Base-by-base conservation (phyloP, 2,329 filamentous ascomycete genomes). In the Ampelomyces quisqualis region DNA sequence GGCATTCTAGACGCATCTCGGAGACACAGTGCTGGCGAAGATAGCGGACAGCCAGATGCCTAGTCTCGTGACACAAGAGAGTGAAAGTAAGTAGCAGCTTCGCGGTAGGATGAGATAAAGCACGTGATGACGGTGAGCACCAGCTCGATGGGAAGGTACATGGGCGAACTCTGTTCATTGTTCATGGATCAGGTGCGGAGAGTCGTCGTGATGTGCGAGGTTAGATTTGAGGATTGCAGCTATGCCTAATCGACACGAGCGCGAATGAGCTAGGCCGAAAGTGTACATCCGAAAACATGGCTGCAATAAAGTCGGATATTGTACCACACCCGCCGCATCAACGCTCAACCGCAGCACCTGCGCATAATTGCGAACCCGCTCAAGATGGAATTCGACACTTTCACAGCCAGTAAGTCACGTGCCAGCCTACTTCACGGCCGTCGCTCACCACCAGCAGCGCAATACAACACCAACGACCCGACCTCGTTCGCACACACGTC, bases 401-500 rank as follows among this genome's bases (percentile, higher is more conserved):
- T 59, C 34, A 17, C 54, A 15, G 54, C 55, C 14, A 28, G 49
- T 47, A 22, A 34, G 49, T 43, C 26, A 34, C 14, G 23, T 5
- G 18, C 1, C 5, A 8, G 3, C 27, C 18, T 18, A 21, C 23
- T 33, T n/a, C 28, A 2, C 5, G 26, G 11, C 10, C 2, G 4
- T n/a, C 20, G 13, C 28, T 38, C 8, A 30, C 22, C 5, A 7
- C 11, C 7, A 19, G 40, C 58, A 94, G 88, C 85, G 32, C 82
- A 81, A 47, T 94, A 85, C 67, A 78, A 77, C 56, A 97, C 90
- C 24, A 82, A 79, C 58, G 90, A 97, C 73, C 81, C 80, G 60
- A 86, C 78, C 28, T 96, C 90, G 33, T 97, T 97, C 66, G 93
- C 87, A 37, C 89, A 84, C 69, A 77, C 84, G 45, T 95, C 93